phyloP scores from a whole-genome alignment of 345 rosid species.

The Rhodomyrtus tomentosa region DNA sequence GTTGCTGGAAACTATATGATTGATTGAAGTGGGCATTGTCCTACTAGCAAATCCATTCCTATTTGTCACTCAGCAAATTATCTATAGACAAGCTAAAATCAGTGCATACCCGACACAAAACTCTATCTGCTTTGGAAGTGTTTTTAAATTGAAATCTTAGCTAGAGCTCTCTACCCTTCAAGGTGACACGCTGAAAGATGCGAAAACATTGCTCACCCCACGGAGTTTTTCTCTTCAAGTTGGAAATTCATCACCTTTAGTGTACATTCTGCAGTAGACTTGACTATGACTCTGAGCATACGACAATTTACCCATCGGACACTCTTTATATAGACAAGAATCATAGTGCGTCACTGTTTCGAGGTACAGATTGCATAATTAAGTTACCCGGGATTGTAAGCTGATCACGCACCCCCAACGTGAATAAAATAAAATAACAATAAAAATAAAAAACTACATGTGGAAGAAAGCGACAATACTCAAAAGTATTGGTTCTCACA shows the following conservation, averaged over 20 bases:
- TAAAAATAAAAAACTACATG: neutral
- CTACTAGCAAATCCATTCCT: neutral
- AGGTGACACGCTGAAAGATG: neutral
- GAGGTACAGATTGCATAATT: neutral
- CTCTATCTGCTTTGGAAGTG: neutral
- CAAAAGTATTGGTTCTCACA: conserved; percentile 19
- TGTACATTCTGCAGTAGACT: too few relatives aligned
- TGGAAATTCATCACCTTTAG: too few relatives aligned
- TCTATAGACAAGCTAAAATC: neutral
- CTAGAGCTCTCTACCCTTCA: neutral
- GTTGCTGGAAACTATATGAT: neutral
- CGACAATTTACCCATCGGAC: neutral
- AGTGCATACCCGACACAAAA: neutral
- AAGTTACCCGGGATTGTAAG: neutral
- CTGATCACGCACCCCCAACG: neutral
- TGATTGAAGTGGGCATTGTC: neutral
- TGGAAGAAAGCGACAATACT: neutral
- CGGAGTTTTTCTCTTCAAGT: too few relatives aligned
- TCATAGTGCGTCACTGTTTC: neutral
- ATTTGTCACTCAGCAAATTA: neutral
- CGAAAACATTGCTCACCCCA: too few relatives aligned
- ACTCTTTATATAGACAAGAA: neutral
- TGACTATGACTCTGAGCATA: neutral
- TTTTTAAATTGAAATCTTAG: neutral
- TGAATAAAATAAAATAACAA: neutral